These are phyloP conservation scores for Serendipita indica DNA, from an alignment of 768 basidiomycete species.

Conservation along the genomic window DNA sequence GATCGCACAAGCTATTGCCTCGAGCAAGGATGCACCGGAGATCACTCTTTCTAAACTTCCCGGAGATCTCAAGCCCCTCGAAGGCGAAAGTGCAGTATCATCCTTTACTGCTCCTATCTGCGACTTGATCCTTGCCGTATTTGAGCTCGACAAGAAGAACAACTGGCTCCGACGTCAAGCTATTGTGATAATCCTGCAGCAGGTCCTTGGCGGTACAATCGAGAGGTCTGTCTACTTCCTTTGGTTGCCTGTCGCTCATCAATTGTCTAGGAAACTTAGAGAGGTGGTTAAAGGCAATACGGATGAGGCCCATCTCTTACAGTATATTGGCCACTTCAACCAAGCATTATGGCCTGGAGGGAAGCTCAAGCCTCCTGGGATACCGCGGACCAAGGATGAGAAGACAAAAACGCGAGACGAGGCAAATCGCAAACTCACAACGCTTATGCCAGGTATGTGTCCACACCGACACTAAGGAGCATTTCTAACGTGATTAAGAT, in stretches of 20 bases:
- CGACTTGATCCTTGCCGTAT: constrained; percentile 81
- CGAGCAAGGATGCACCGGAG: constrained; percentile 49
- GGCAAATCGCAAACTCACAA: constrained; percentile 79
- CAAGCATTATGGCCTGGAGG: constrained; percentile 81
- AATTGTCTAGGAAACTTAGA: constrained; percentile 59
- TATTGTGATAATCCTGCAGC: constrained; percentile 90
- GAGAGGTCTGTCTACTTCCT: constrained; percentile 49
- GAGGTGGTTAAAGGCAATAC: constrained; percentile 53
- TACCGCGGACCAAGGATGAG: constrained; percentile 66
- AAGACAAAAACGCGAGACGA: constrained; percentile 68
- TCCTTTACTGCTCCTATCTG: constrained; percentile 89
- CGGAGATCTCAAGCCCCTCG: constrained; percentile 63
- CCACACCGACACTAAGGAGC: background rate
- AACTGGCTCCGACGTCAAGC: constrained; percentile 95
- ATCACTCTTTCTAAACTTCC: constrained; percentile 58
- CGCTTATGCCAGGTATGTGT: constrained; percentile 70
- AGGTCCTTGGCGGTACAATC: constrained; percentile 88
- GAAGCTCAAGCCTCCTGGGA: constrained; percentile 40
- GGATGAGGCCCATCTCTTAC: constrained; percentile 56
- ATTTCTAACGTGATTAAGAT: constrained; percentile 34
- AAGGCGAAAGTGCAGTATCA: constrained; percentile 79
- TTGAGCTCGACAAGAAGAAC: constrained; percentile 89
- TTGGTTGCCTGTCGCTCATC: constrained; percentile 11
- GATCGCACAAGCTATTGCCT: constrained; percentile 55
- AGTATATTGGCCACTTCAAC: constrained; percentile 49